Base-by-base conservation (phyloP, 2,329 filamentous ascomycete species). In the Magnaporthiopsis rhizophila region DNA sequence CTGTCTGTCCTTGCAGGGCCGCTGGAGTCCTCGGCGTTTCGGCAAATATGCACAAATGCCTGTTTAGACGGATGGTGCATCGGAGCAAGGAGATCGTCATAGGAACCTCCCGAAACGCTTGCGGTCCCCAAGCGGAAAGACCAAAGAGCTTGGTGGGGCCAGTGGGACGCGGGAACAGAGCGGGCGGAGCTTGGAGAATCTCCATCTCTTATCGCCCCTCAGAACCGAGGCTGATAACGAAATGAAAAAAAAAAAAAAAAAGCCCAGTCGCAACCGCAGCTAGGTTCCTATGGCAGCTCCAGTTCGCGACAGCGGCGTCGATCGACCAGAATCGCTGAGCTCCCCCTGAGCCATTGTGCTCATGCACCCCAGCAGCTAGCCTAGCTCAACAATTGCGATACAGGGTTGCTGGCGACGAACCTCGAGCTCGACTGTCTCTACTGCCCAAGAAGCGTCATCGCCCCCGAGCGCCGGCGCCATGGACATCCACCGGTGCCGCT, bases 401-500 rank as follows among this genome's bases (percentile, higher is more conserved):
- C 32, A 61, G 60, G 65, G 62, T 63, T 65, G 58, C 62, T 15
- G 38, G 58, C 65, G 69, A 9, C 45, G 45, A 53, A 53, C 21
- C 45, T 21, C 45, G 13, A 53, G 18, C 18, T 24, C 45, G 45
- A n/a, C n/a, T 24, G 6, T 53, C 45, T n/a, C 21, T 24, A 9
- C 45, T 53, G 9, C 45, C 30, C 45, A 53, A 53, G 7, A 53
- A 53, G 45, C 21, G 45, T 7, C 45, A 53, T 53, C 45, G 45
- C n/a, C 7, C 7, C 45, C 45, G 45, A 53, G 45, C 18, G 45
- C 65, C 65, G 61, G 36, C 61, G 50, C 58, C 45, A 97, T 98
- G 94, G 94, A 98, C 78, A 89, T 99, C 74, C 95, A 99, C 81
- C 91, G 95, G 72, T 96, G 93, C 74, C 91, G 95, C 74, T 99